These are phyloP conservation scores for Kurtzmaniella quercitrusa DNA, from an alignment of 1,139 yeast species.

Conservation along the genomic window DNA sequence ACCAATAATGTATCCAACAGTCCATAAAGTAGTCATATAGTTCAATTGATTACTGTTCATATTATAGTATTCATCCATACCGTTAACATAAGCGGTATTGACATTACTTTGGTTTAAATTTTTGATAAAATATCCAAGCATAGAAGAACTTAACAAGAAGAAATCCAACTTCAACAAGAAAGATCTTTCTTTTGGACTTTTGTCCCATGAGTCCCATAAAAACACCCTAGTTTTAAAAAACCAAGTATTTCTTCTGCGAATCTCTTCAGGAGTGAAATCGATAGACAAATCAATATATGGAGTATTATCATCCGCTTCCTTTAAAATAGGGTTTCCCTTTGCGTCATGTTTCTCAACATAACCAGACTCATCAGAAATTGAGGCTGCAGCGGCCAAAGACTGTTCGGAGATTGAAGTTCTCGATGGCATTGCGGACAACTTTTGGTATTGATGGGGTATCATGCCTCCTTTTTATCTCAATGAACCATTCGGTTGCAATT, in stretches of 20 bases:
- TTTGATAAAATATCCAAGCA: constrained; percentile 36
- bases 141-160: constrained; percentile 39
- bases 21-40: constrained; percentile 48
- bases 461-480: neutral
- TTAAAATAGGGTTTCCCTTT: neutral
- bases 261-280: constrained; percentile 27
- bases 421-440: neutral
- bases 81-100: constrained; percentile 55
- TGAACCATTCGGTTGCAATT: neutral
- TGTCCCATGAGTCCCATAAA: constrained; percentile 49
- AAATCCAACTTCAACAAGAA: constrained; percentile 42
- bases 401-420: neutral
- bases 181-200: constrained; percentile 39
- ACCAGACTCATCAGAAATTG: neutral
- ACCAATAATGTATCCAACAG: constrained; percentile 57
- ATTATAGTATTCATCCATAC: constrained; percentile 52
- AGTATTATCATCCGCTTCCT: constrained; percentile 1
- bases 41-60: constrained; percentile 54
- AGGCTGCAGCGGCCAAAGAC: neutral
- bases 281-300: constrained; percentile 28
- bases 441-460: neutral
- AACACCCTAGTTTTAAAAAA: constrained; percentile 27
- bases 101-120: constrained; percentile 44
- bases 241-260: constrained; percentile 18
- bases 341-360: neutral